phyloP scores from a whole-genome alignment of 129 eudicot species.

The Artemisia argyi region DNA sequence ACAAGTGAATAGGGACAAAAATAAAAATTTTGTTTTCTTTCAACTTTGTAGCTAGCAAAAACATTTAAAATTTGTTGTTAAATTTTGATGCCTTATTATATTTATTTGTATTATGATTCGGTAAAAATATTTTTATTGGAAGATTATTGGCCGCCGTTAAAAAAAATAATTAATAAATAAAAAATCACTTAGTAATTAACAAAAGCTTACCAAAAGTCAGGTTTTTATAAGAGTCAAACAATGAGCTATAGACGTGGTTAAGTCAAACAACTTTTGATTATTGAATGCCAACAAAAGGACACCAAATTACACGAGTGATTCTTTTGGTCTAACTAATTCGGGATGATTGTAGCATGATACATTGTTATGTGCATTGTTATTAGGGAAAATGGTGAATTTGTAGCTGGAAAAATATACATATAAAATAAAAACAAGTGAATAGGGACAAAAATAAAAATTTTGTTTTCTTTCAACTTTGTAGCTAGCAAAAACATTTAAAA shows the following conservation, averaged over 20 bases:
- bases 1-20: neutral
- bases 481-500: too few species aligned
- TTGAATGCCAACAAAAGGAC: neutral
- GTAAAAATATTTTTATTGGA: too few species aligned
- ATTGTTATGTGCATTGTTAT: neutral
- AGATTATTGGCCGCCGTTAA: too few species aligned
- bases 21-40: too few species aligned
- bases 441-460: neutral
- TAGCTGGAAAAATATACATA: neutral
- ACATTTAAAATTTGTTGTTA: too few species aligned
- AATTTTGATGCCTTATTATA: too few species aligned
- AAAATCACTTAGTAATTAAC: too few species aligned
- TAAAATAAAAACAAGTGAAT: neutral
- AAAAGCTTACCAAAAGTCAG: neutral
- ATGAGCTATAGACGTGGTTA: neutral
- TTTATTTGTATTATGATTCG: too few species aligned
- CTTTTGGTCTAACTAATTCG: neutral
- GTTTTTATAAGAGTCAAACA: neutral
- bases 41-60: too few species aligned
- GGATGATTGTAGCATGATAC: conserved; percentile 5
- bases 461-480: too few species aligned
- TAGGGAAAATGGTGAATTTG: neutral
- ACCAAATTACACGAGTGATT: neutral
- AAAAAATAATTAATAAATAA: too few species aligned
- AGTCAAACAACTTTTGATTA: conserved; percentile 2